These are phyloP conservation scores for Alternaria brassicicola DNA, from an alignment of 2,329 filamentous ascomycete genomes.

Conservation along the genomic window DNA sequence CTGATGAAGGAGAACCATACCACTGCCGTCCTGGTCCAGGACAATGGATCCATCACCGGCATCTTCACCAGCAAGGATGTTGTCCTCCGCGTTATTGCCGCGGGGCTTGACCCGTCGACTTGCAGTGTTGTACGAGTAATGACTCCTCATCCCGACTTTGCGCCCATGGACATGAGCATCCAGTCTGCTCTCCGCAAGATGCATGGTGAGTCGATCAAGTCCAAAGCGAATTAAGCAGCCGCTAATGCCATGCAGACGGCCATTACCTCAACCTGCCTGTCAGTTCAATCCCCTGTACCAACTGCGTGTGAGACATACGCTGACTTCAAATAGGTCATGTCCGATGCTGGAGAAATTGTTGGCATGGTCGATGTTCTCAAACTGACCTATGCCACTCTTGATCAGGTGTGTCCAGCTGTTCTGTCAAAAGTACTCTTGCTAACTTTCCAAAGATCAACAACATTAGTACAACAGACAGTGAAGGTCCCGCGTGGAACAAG, in stretches of 20 bases:
- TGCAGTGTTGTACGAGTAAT: conserved; percentile 99
- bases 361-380: conserved; percentile 99
- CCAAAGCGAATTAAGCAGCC: background rate
- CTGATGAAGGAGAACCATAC: conserved; percentile 99
- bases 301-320: no score
- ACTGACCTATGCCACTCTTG: conserved; percentile 94
- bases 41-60: conserved; percentile 95
- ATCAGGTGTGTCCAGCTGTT: conserved; percentile 69
- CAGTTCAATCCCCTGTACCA: no score
- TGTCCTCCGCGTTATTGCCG: conserved; percentile 95
- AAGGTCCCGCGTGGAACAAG: conserved; percentile 99
- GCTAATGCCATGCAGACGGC: conserved; percentile 68
- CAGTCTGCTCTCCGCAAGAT: conserved; percentile 98
- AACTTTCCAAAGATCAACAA: conserved; percentile 70
- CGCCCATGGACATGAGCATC: conserved; percentile 98
- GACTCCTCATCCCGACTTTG: conserved; percentile 99
- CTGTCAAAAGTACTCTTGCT: conserved; percentile 5
- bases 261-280: conserved; percentile 98
- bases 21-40: conserved; percentile 92
- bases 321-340: no score
- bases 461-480: conserved; percentile 85
- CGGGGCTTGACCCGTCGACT: conserved; percentile 88
- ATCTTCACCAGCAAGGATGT: conserved; percentile 99
- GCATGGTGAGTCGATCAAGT: conserved; percentile 73
- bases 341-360: conserved; percentile 93